Conservation (phyloP, 352 stramenopile species). For the Phytophthora palmivora region DNA sequence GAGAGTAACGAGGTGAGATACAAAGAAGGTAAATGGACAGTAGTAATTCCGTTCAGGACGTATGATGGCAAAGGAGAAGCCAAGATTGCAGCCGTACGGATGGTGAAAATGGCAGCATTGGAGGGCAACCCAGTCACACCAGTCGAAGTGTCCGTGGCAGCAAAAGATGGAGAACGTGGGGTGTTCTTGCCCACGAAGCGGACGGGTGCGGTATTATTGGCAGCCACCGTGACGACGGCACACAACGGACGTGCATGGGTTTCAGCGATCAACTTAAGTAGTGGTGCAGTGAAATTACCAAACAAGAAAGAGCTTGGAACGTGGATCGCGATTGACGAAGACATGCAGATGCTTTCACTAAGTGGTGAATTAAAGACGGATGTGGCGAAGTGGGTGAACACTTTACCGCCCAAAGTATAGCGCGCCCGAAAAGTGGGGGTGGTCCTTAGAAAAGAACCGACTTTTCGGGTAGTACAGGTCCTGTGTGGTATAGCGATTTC, state of each 20-base stretch:
- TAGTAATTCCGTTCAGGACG: not conserved
- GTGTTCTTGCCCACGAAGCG: not conserved
- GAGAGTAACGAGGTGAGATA: conserved; percentile 1
- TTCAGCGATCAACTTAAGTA: not conserved
- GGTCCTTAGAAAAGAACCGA: no score
- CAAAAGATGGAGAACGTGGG: not conserved
- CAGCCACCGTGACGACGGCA: not conserved
- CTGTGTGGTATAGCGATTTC: no score
- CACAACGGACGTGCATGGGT: no score
- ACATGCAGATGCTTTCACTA: conserved; percentile 5
- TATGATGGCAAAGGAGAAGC: no score
- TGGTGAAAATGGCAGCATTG: no score
- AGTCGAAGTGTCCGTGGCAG: not conserved
- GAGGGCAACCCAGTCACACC: not conserved
- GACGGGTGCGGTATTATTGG: conserved; percentile 1
- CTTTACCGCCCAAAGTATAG: no score
- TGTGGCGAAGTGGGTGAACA: no score
- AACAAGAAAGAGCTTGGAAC: conserved; percentile 4
- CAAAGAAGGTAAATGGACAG: not conserved
- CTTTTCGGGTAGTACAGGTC: no score
- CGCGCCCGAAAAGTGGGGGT: no score
- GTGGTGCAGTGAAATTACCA: no score
- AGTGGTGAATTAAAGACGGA: no score
- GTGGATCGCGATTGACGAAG: not conserved
- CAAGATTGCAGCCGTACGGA: no score